phyloP scores from a whole-genome alignment of 768 basidiomycete genomes.

The Kwoniella bestiolae region DNA sequence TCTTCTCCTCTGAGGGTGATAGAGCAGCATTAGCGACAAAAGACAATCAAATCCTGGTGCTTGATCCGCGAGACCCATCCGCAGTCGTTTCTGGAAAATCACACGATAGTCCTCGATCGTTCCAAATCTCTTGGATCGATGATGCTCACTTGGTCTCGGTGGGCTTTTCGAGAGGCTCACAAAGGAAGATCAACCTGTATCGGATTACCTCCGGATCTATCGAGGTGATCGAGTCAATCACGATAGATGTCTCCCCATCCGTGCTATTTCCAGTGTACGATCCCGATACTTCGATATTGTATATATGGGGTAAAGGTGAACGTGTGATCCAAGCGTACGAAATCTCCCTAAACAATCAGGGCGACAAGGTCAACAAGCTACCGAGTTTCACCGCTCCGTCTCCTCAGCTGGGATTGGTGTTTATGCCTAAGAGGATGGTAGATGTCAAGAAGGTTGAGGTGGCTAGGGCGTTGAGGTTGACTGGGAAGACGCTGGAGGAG shows the following conservation, averaged over 20 bases:
- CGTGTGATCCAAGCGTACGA: constrained; percentile 55
- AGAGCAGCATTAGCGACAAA: constrained; percentile 56
- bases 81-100: constrained; percentile 30
- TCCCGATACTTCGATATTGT: constrained; percentile 56
- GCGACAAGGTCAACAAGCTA: constrained; percentile 45
- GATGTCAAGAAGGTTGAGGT: constrained; percentile 58
- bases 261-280: constrained; percentile 58
- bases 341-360: constrained; percentile 34
- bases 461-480: constrained; percentile 48
- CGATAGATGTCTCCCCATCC: constrained; percentile 57
- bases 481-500: constrained; percentile 52
- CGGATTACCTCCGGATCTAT: constrained; percentile 25
- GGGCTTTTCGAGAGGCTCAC: constrained; percentile 57
- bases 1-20: constrained; percentile 48
- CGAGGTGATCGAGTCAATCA: constrained; percentile 29
- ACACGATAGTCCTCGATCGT: constrained; percentile 56
- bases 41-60: constrained; percentile 50
- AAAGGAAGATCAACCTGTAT: constrained; percentile 56
- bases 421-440: constrained; percentile 53
- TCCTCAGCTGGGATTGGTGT: constrained; percentile 53
- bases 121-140: constrained; percentile 56
- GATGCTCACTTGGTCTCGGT: constrained; percentile 48
- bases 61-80: constrained; percentile 54
- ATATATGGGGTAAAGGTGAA: constrained; percentile 58
- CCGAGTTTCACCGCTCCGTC: constrained; percentile 53